Evolutionary conservation across 305 asterid genomes (phyloP).

Genomic region (Stenogyne calaminthoides): DNA sequence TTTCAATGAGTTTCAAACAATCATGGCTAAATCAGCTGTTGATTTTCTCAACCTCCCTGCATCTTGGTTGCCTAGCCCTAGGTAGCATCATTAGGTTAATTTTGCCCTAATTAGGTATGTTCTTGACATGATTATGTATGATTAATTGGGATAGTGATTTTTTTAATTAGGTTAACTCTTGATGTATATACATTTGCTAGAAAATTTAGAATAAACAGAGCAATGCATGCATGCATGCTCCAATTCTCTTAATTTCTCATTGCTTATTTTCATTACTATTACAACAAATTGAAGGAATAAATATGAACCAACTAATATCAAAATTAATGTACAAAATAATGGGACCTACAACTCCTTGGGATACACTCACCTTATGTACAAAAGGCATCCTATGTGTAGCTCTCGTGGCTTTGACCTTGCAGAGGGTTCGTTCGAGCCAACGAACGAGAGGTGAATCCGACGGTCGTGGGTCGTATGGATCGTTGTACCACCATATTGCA

Average conservation of each 20-base stretch:
- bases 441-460: slow-evolving; percentile 91
- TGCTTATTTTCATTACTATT: slow-evolving; percentile 7
- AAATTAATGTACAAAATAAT: slow-evolving; percentile 40
- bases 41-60: slow-evolving; percentile 57
- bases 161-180: not conserved
- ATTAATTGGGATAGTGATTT: not conserved
- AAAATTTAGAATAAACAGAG: not conserved
- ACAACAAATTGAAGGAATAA: slow-evolving; percentile 43
- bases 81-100: not conserved
- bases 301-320: slow-evolving; percentile 20
- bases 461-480: slow-evolving; percentile 71
- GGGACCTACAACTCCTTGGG: slow-evolving; percentile 13
- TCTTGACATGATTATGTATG: not conserved
- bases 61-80: slow-evolving; percentile 28
- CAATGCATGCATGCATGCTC: not conserved
- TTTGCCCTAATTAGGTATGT: not conserved
- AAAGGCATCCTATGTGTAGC: slow-evolving; percentile 26
- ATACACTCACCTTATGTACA: slow-evolving; percentile 28
- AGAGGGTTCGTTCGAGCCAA: slow-evolving; percentile 69
- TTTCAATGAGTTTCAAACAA: slow-evolving; percentile 70
- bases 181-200: not conserved
- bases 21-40: slow-evolving; percentile 77
- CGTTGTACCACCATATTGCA: slow-evolving; percentile 73
- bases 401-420: slow-evolving; percentile 28
- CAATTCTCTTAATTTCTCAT: not conserved